Base-by-base conservation (phyloP, 2,329 filamentous ascomycete genomes). In the Aureobasidium sp. region DNA sequence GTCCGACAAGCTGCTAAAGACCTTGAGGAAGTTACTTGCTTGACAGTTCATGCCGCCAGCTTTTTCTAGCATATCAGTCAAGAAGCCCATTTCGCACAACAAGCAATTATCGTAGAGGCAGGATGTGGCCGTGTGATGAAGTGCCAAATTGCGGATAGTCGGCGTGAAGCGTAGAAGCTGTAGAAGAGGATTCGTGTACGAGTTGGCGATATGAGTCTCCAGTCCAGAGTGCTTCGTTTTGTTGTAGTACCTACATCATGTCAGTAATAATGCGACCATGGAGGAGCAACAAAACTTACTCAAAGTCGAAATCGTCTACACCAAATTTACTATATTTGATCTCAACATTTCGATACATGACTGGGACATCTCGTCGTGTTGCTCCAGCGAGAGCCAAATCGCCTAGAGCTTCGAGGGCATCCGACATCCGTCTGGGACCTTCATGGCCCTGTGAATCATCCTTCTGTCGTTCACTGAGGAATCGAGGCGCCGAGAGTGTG, bases 301-400 rank as follows among this genome's bases (percentile, higher is more conserved):
- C 92, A 80, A 99, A 99, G 78, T 99, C 96, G 77, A 99, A 99
- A 78, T 99, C 97, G 74, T 98, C 95, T n/a, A 99, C 94, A 25
- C 96, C 96, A 78, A 98, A 99, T 76, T 94, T 97, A 84, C 95
- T 98, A 82, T 98, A 99, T 77, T 98, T 98, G 81, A 99, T 99
- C 78, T 98, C 95, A 15, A 98, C 93, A 73, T 94, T 95, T 69
- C 93, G 91, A 78, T 99, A 99, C 82, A 96, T 93, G 11, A 93
- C 88, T 27, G 95, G 92, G 6, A 96, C 92, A 65, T 97, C 94
- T 47, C 92, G 89, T 69, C 93, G 92, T 65, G 91, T 88, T 69
- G 91, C 91, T 47, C 84, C 85, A 68, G 93, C 91, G 4, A 95
- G 83, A 64, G 92, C 90, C 65, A 88, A 82, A 45, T 91, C 89